Evolutionary conservation across 768 basidiomycete species (phyloP).

Genomic region (Leccinum subtestaceum): DNA sequence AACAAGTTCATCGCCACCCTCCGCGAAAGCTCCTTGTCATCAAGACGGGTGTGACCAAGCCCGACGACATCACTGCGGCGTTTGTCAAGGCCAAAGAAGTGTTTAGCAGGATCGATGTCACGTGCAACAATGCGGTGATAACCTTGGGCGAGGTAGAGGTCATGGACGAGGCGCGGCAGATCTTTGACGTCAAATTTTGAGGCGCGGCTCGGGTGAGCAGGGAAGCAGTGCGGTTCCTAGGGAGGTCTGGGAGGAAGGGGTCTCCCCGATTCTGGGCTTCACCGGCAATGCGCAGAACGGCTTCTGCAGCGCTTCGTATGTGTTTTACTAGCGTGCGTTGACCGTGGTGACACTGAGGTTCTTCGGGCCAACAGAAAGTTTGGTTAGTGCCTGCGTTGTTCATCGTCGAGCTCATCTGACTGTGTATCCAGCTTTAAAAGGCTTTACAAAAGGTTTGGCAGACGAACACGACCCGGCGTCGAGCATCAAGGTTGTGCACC

Average conservation of each 20-base stretch:
- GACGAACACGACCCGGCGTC: slow-evolving; percentile 4
- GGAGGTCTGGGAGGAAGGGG: neutral
- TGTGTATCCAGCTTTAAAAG: slow-evolving; percentile 12
- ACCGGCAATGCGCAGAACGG: slow-evolving; percentile 3
- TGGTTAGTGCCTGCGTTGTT: slow-evolving; percentile 3
- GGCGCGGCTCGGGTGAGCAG: slow-evolving; percentile 21
- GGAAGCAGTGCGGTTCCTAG: too few relatives aligned
- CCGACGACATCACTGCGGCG: slow-evolving; percentile 22
- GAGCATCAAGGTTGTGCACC: too few relatives aligned
- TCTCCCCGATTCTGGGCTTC: slow-evolving; percentile 35
- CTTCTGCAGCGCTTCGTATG: slow-evolving; percentile 29
- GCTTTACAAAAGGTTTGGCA: slow-evolving; percentile 12
- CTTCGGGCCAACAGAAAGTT: slow-evolving; percentile 10
- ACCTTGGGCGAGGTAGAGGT: slow-evolving; percentile 37
- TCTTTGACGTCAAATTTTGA: slow-evolving; percentile 40
- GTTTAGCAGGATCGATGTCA: slow-evolving; percentile 38
- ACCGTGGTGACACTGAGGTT: neutral
- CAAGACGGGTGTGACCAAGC: slow-evolving; percentile 13
- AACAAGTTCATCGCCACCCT: slow-evolving; percentile 43
- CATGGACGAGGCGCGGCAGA: slow-evolving; percentile 19
- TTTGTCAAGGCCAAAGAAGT: slow-evolving; percentile 24
- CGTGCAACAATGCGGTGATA: slow-evolving; percentile 35
- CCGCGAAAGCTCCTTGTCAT: slow-evolving; percentile 35
- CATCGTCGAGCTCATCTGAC: neutral
- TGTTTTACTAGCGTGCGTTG: neutral